A percentile compares a stretch with the other conserved stretches of the same genome.
phyloP scores from a whole-genome alignment of 805 yeast genomes.

The Metschnikowia cubensis region DNA sequence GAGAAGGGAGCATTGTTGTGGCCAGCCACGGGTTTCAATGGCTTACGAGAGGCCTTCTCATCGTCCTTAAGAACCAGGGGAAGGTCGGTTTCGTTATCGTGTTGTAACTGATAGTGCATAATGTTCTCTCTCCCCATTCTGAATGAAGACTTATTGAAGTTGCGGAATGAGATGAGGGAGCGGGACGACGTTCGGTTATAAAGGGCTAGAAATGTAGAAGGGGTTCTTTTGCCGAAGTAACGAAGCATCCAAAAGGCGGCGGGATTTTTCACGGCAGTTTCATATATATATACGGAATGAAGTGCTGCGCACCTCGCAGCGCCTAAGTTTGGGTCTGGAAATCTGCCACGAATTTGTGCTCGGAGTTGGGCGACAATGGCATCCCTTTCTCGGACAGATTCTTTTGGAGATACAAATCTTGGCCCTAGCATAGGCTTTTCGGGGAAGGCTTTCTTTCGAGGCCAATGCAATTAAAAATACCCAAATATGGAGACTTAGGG shows the following conservation, averaged over 20 bases:
- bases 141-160: constrained; percentile 2
- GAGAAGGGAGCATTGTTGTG: constrained; percentile 40
- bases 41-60: constrained; percentile 5
- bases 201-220: not conserved
- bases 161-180: not conserved
- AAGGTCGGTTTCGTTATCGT: constrained; percentile 37
- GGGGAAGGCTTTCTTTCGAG: not conserved
- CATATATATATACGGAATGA: constrained; percentile 3
- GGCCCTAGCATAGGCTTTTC: not conserved
- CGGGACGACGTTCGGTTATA: not conserved
- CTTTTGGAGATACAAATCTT: not conserved
- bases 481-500: not conserved
- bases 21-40: constrained; percentile 14
- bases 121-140: constrained; percentile 42
- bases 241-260: constrained; percentile 1
- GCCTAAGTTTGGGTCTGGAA: constrained; percentile 1
- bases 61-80: constrained; percentile 9
- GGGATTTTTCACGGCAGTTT: not conserved
- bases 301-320: constrained; percentile 3
- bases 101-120: constrained; percentile 36
- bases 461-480: not conserved
- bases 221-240: not conserved
- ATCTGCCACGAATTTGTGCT: not conserved
- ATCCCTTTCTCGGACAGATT: not conserved
- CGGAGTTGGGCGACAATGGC: not conserved